These are phyloP conservation scores for Didymella exigua DNA, from an alignment of 2,329 filamentous ascomycete genomes.

Conservation along the genomic window DNA sequence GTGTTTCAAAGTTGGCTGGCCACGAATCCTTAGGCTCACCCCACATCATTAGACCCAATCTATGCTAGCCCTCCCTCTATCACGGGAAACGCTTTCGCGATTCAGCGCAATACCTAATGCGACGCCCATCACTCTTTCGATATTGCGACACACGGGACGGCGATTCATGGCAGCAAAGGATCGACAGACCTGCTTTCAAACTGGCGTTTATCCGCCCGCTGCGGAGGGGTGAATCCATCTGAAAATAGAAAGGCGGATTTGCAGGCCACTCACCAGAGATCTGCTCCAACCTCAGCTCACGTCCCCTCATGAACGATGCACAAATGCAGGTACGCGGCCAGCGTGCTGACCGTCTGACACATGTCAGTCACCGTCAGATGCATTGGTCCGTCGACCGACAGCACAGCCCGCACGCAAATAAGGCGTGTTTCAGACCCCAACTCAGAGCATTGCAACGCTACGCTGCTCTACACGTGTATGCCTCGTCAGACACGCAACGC, in stretches of 20 bases:
- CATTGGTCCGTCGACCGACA: constrained; percentile 4
- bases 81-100: constrained; percentile 17
- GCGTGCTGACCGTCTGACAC: constrained; percentile 15
- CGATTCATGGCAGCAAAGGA: constrained; percentile 1
- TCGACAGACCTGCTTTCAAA: constrained; percentile 3
- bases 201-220: background rate
- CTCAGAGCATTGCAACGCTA: background rate
- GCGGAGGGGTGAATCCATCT: background rate
- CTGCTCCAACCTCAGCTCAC: background rate
- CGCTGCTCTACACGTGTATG: constrained; percentile 12
- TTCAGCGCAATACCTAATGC: background rate
- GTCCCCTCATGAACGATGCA: background rate
- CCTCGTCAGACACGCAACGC: constrained; percentile 3
- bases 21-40: constrained; percentile 18
- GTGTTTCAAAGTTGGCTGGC: constrained; percentile 17
- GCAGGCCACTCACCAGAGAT: background rate
- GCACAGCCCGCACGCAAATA: constrained; percentile 12
- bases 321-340: constrained; percentile 30
- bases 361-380: constrained; percentile 9
- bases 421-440: constrained; percentile 12
- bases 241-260: background rate
- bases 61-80: constrained; percentile 20
- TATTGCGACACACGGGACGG: constrained; percentile 6
- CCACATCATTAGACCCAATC: constrained; percentile 17
- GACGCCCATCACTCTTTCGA: constrained; percentile 4